phyloP scores from a whole-genome alignment of 257 asterid species.

The Lantana camara region DNA sequence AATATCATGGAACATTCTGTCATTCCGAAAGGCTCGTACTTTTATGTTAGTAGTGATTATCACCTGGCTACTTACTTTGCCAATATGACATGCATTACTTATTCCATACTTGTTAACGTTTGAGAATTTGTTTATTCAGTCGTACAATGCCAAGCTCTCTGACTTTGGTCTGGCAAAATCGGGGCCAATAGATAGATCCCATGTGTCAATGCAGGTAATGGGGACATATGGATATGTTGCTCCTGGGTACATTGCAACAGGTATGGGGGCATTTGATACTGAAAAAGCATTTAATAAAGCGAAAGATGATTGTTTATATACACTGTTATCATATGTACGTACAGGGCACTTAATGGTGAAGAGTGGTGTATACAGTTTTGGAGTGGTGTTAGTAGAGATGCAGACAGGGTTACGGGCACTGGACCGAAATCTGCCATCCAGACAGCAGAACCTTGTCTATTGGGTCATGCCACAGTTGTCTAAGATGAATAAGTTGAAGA shows the following conservation, averaged over 20 bases:
- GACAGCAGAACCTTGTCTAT: slow-evolving; percentile 38
- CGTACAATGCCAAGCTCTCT: slow-evolving; percentile 53
- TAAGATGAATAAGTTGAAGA: slow-evolving; percentile 52
- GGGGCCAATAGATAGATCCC: slow-evolving; percentile 53
- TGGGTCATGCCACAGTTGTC: slow-evolving; percentile 56
- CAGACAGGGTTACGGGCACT: slow-evolving; percentile 53
- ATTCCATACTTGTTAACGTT: too few species aligned
- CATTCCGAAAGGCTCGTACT: too few species aligned
- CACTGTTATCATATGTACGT: too few species aligned
- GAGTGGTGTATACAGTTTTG: slow-evolving; percentile 60
- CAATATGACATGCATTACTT: too few species aligned
- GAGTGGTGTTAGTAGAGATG: slow-evolving; percentile 56
- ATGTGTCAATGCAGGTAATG: slow-evolving; percentile 51
- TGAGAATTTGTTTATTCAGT: slow-evolving; percentile 28
- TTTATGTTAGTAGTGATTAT: too few species aligned
- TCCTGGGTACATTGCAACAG: slow-evolving; percentile 58
- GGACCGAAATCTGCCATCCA: slow-evolving; percentile 46
- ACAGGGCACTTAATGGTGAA: slow-evolving; percentile 61
- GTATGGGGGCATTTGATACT: too few species aligned
- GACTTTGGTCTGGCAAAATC: slow-evolving; percentile 57
- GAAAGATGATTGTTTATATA: too few species aligned
- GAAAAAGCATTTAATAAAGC: too few species aligned
- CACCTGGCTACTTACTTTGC: too few species aligned
- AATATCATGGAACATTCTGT: too few species aligned
- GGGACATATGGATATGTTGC: slow-evolving; percentile 60